Conservation (phyloP, 768 basidiomycete genomes). For the Paxillus rubicundulus region DNA sequence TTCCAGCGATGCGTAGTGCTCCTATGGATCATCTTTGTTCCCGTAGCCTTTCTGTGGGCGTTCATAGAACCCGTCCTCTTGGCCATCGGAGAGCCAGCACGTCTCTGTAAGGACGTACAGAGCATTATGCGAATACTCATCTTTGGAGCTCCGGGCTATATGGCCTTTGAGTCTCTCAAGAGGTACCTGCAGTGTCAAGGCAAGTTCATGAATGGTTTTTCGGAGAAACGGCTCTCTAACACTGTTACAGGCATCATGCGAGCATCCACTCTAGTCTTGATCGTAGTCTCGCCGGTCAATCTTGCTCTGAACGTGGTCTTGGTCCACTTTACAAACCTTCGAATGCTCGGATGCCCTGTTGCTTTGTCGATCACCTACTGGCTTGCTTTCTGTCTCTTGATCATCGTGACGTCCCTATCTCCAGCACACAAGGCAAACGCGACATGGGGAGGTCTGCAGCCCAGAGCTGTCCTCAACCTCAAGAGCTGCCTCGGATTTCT, state of each 20-base stretch:
- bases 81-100: conserved; percentile 56
- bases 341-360: conserved; percentile 63
- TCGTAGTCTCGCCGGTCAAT: conserved; percentile 66
- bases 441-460: conserved; percentile 63
- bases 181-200: conserved; percentile 82
- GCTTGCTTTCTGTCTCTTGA: conserved; percentile 59
- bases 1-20: conserved; percentile 67
- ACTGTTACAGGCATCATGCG: conserved; percentile 63
- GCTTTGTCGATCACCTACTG: conserved; percentile 71
- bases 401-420: conserved; percentile 48
- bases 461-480: conserved; percentile 42
- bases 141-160: conserved; percentile 67
- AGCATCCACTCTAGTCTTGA: conserved; percentile 61
- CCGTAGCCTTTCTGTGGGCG: conserved; percentile 61
- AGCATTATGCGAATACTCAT: conserved; percentile 62
- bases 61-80: conserved; percentile 63
- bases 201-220: conserved; percentile 23
- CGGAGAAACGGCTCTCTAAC: not conserved
- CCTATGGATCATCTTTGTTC: conserved; percentile 62
- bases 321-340: conserved; percentile 62
- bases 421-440: conserved; percentile 51
- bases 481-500: conserved; percentile 57
- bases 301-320: conserved; percentile 54
- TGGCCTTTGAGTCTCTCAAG: conserved; percentile 74
- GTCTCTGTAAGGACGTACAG: conserved; percentile 60